Percentiles rank a stretch among this genome's conserved stretches.
phyloP scores from a whole-genome alignment of 805 yeast genomes.

The Barnettozyma salicaria region DNA sequence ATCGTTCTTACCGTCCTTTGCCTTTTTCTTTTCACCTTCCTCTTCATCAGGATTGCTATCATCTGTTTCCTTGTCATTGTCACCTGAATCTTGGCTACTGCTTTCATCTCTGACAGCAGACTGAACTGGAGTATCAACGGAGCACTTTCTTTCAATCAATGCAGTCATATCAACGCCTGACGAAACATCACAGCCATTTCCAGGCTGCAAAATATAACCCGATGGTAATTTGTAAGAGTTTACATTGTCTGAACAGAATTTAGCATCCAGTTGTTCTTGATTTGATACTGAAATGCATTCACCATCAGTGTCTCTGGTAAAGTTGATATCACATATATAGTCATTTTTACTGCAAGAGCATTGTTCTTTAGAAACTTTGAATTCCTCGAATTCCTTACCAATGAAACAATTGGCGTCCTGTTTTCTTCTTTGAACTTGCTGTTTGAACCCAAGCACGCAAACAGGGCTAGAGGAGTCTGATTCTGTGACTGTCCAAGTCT shows the following conservation, averaged over 20 bases:
- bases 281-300: constrained; percentile 37
- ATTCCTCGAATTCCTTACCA: constrained; percentile 32
- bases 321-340: constrained; percentile 63
- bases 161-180: constrained; percentile 23
- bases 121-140: constrained; percentile 16
- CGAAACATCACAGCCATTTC: constrained; percentile 37
- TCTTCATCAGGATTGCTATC: constrained; percentile 26
- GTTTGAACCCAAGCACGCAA: constrained; percentile 68
- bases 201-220: constrained; percentile 39
- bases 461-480: constrained; percentile 24
- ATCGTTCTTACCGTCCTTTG: constrained; percentile 31
- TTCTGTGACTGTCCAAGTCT: constrained; percentile 52
- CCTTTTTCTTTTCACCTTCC: constrained; percentile 31
- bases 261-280: constrained; percentile 24
- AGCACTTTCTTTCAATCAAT: constrained; percentile 14
- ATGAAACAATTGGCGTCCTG: constrained; percentile 53
- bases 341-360: constrained; percentile 65
- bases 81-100: no score
- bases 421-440: constrained; percentile 58
- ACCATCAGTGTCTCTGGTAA: constrained; percentile 31
- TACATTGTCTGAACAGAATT: constrained; percentile 27
- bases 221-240: constrained; percentile 23
- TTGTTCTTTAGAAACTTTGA: constrained; percentile 38
- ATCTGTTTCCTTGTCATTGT: constrained; percentile 17
- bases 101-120: constrained; percentile 7